A percentile compares a stretch with the other conserved stretches of the same genome.
These are phyloP conservation scores for Dactylonectria macrodidyma DNA, from an alignment of 2,329 filamentous ascomycete genomes.

Conservation along the genomic window DNA sequence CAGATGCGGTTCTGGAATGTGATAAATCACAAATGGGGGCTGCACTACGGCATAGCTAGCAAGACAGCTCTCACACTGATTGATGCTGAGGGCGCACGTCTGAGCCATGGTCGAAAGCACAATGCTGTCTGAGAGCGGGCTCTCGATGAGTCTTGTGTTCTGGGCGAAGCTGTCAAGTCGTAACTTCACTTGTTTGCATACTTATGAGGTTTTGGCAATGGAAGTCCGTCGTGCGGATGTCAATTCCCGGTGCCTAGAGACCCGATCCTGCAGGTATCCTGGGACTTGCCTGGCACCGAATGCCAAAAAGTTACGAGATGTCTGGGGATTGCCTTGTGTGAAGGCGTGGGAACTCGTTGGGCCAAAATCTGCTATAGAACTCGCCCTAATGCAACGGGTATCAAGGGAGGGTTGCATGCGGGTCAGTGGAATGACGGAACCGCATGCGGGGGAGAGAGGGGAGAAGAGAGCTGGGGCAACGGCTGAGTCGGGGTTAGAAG, in stretches of 20 bases:
- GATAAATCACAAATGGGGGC: background rate
- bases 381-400: background rate
- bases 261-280: background rate
- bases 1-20: conserved; percentile 9
- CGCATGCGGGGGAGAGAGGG: background rate
- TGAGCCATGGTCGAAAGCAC: background rate
- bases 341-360: background rate
- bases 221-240: background rate
- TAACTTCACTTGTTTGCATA: background rate
- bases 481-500: background rate
- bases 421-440: conserved; percentile 1
- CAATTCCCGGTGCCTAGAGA: background rate
- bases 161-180: background rate
- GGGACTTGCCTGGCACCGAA: background rate
- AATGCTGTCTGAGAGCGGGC: background rate
- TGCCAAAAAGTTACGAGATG: background rate
- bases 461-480: background rate
- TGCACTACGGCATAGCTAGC: background rate
- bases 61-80: background rate
- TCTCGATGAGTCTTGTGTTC: background rate
- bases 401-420: background rate
- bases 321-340: background rate
- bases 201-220: background rate
- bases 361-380: background rate
- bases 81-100: background rate